phyloP scores from a whole-genome alignment of 2,329 filamentous ascomycete genomes.

The Penicillium hordei region DNA sequence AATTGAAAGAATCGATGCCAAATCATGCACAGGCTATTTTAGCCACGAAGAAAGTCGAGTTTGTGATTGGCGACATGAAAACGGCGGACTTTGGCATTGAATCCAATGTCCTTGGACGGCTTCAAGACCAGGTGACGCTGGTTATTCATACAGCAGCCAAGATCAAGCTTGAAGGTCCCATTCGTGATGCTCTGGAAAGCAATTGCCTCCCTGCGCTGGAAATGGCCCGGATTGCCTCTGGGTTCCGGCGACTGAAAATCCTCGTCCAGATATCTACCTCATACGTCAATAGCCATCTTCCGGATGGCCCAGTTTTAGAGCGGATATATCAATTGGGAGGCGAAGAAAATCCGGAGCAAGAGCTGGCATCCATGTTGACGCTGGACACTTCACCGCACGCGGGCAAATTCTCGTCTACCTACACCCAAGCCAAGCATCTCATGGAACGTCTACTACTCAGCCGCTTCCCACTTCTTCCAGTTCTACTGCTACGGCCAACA shows the following conservation, averaged over 20 bases:
- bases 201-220: slow-evolving; percentile 36
- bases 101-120: slow-evolving; percentile 9
- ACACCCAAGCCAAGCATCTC: slow-evolving; percentile 34
- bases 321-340: slow-evolving; percentile 25
- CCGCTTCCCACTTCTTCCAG: slow-evolving; percentile 30
- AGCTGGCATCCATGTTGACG: slow-evolving; percentile 25
- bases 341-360: slow-evolving; percentile 32
- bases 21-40: slow-evolving; percentile 29
- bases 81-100: slow-evolving; percentile 29
- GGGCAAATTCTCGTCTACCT: slow-evolving; percentile 29
- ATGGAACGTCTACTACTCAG: slow-evolving; percentile 33
- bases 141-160: slow-evolving; percentile 37
- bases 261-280: slow-evolving; percentile 35
- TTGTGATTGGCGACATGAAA: slow-evolving; percentile 32
- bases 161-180: slow-evolving; percentile 30
- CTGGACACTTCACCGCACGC: slow-evolving; percentile 18
- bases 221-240: slow-evolving; percentile 27
- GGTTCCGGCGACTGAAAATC: slow-evolving; percentile 30
- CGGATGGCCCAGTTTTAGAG: slow-evolving; percentile 31
- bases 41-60: slow-evolving; percentile 28
- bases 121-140: slow-evolving; percentile 33
- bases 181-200: slow-evolving; percentile 30
- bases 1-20: slow-evolving; percentile 33
- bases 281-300: slow-evolving; percentile 34
- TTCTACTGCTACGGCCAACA: slow-evolving; percentile 32